Evolutionary conservation across 78 protist genomes (phyloP).

Genomic region (Goniomonas avonlea): DNA sequence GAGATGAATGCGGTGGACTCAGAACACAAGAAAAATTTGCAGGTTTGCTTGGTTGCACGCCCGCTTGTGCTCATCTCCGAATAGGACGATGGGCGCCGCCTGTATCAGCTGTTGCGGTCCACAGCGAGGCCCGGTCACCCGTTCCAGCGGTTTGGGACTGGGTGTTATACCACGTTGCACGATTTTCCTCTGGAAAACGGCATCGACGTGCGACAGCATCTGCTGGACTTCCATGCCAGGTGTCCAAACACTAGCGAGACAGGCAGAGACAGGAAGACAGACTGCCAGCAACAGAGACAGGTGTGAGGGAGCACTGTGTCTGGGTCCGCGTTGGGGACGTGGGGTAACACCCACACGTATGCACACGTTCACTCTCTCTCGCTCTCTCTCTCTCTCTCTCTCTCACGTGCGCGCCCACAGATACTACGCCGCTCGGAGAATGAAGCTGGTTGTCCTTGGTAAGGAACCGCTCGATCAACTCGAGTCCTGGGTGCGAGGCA

Average conservation of each 20-base stretch:
- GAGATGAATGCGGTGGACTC: constrained; percentile 11
- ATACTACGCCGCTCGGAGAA: constrained; percentile 1
- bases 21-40: constrained; percentile 12
- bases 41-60: neutral
- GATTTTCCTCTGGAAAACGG: neutral
- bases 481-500: neutral
- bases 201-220: constrained; percentile 17
- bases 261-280: too few relatives aligned
- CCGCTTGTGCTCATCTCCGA: neutral
- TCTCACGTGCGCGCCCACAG: too few relatives aligned
- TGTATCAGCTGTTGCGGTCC: constrained; percentile 14
- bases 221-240: neutral
- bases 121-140: neutral
- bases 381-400: too few relatives aligned
- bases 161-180: neutral
- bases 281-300: neutral
- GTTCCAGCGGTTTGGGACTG: constrained; percentile 23
- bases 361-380: too few relatives aligned
- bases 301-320: too few relatives aligned
- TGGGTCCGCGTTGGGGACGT: too few relatives aligned
- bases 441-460: constrained; percentile 13
- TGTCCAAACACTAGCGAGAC: too few relatives aligned
- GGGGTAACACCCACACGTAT: too few relatives aligned
- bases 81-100: neutral
- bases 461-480: constrained; percentile 1